phyloP scores from a whole-genome alignment of 331 rosid genomes.

The Arachis monticola region DNA sequence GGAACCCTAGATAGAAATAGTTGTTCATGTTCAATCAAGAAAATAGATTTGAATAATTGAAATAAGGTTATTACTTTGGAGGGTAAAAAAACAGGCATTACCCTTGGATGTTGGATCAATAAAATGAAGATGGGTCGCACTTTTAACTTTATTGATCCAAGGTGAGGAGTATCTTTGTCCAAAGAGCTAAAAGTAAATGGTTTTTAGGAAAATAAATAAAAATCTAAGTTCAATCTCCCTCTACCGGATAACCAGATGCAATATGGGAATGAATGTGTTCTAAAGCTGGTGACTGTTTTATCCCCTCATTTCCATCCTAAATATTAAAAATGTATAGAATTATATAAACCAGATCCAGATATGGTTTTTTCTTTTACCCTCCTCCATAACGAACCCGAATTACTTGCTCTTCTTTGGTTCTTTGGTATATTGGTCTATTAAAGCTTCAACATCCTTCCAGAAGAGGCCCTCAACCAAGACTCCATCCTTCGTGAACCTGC shows the following conservation, averaged over 20 bases:
- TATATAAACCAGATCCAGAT: constrained; percentile 35
- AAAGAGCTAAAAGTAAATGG: background rate
- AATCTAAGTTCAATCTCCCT: constrained; percentile 18
- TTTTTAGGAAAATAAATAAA: constrained; percentile 9
- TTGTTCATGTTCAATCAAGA: background rate
- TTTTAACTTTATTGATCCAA: too few species aligned
- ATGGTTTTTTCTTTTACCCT: constrained; percentile 30
- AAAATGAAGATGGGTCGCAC: too few species aligned
- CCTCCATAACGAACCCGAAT: constrained; percentile 32
- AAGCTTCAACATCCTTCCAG: constrained; percentile 90
- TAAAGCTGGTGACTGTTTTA: constrained; percentile 36
- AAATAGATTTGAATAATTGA: too few species aligned
- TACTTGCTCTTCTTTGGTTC: constrained; percentile 83
- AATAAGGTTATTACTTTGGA: too few species aligned
- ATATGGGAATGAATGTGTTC: constrained; percentile 35
- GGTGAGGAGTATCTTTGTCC: background rate
- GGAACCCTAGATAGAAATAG: background rate
- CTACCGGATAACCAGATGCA: constrained; percentile 20
- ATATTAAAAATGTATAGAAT: constrained; percentile 38
- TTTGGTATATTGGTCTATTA: constrained; percentile 62
- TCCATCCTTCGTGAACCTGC: constrained; percentile 96
- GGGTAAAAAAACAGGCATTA: too few species aligned
- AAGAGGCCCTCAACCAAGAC: constrained; percentile 86
- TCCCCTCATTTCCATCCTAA: constrained; percentile 36
- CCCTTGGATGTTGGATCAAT: too few species aligned